A percentile compares a stretch with the other conserved stretches of the same genome.
Conservation (phyloP, 2,329 filamentous ascomycete species). For the Fragosphaeria purpurea region DNA sequence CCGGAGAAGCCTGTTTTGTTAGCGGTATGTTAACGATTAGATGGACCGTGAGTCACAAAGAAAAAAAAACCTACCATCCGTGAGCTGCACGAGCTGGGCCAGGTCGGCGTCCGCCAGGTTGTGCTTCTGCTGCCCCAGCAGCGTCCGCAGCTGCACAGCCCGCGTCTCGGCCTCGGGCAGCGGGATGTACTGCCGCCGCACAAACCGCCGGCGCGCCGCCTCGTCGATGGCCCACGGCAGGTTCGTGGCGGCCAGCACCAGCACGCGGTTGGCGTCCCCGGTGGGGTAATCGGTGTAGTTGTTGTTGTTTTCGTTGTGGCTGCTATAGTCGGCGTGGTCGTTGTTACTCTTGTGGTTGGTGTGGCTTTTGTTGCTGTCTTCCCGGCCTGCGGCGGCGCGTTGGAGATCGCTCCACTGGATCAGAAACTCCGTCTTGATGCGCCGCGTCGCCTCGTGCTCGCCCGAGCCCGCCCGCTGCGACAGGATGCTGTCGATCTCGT, state of each 20-base stretch:
- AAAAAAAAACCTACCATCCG: slow-evolving; percentile 57
- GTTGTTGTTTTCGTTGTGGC: slow-evolving; percentile 41
- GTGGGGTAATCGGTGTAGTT: slow-evolving; percentile 55
- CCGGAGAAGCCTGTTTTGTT: slow-evolving; percentile 72
- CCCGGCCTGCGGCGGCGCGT: slow-evolving; percentile 78
- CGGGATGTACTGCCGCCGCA: slow-evolving; percentile 90
- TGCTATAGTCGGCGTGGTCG: slow-evolving; percentile 47
- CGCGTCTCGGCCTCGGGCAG: slow-evolving; percentile 78
- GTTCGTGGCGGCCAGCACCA: slow-evolving; percentile 93
- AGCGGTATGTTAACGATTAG: slow-evolving; percentile 4
- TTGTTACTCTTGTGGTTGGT: slow-evolving; percentile 48
- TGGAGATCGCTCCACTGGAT: slow-evolving; percentile 93
- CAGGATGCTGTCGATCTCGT: slow-evolving; percentile 91
- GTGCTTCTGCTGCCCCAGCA: slow-evolving; percentile 84
- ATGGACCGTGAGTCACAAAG: slow-evolving; percentile 1
- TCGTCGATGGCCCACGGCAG: slow-evolving; percentile 97
- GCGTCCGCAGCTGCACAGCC: slow-evolving; percentile 63
- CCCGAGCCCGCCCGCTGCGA: slow-evolving; percentile 73
- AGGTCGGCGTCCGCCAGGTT: slow-evolving; percentile 64
- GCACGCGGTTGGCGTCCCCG: slow-evolving; percentile 76
- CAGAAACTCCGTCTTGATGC: slow-evolving; percentile 95
- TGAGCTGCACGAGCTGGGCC: slow-evolving; percentile 61
- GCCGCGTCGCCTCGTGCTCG: slow-evolving; percentile 84
- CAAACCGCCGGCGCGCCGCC: slow-evolving; percentile 81
- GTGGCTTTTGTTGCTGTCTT: slow-evolving; percentile 55